phyloP scores from a whole-genome alignment of 2,329 filamentous ascomycete species.

The Fusarium sublunatum region DNA sequence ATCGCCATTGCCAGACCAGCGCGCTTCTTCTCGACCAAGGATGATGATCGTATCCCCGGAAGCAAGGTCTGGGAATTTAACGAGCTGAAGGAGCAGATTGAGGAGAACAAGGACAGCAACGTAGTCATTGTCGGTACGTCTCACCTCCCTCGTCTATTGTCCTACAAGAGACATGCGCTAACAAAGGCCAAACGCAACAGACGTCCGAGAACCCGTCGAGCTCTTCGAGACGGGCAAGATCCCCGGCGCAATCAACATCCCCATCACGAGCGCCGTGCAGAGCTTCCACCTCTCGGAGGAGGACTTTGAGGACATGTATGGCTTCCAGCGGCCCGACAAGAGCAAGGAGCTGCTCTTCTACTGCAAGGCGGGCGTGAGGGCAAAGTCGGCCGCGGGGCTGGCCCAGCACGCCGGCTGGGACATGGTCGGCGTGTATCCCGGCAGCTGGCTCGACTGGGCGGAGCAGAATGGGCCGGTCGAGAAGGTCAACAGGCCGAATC shows the following conservation, averaged over 20 bases:
- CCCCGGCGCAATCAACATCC: conserved; percentile 84
- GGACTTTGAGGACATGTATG: conserved; percentile 86
- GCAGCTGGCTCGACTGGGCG: conserved; percentile 87
- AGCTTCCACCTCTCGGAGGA: conserved; percentile 79
- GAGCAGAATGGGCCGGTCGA: conserved; percentile 71
- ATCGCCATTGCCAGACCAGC: not conserved
- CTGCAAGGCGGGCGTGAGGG: conserved; percentile 91
- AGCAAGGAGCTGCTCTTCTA: conserved; percentile 81
- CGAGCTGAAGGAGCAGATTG: conserved; percentile 57
- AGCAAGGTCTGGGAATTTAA: conserved; percentile 62
- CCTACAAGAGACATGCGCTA: not conserved
- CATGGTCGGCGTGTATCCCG: conserved; percentile 76
- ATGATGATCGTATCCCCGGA: conserved; percentile 7
- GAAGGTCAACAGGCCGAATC: conserved; percentile 48
- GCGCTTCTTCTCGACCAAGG: conserved; percentile 31
- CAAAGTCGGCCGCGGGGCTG: conserved; percentile 78
- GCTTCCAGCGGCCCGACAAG: conserved; percentile 73
- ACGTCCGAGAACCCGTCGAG: conserved; percentile 79
- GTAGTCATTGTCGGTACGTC: conserved; percentile 61
- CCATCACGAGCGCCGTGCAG: conserved; percentile 80
- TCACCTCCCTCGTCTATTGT: not conserved
- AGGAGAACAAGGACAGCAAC: conserved; percentile 39
- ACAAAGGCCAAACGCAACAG: conserved; percentile 51
- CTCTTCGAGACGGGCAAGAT: conserved; percentile 75
- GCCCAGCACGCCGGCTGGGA: conserved; percentile 81